Evolutionary conservation across 2,329 filamentous ascomycete genomes (phyloP).

Genomic region (Aspergillus pseudonomiae): DNA sequence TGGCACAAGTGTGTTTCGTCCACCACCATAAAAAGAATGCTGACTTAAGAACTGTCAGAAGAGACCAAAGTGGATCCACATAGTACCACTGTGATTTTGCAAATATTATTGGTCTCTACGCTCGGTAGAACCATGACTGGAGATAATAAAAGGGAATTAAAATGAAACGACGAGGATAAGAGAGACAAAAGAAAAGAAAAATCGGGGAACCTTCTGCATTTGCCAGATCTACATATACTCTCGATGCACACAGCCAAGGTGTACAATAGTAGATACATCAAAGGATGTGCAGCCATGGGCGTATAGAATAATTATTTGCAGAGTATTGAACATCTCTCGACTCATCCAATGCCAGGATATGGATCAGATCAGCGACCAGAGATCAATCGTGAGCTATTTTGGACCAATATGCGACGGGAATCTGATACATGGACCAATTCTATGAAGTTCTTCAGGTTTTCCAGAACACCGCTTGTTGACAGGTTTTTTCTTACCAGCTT

Average conservation of each 20-base stretch:
- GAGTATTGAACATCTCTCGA: constrained; percentile 2
- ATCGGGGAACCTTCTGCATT: neutral
- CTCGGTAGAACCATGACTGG: neutral
- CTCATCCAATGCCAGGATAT: constrained; percentile 1
- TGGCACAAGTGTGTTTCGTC: neutral
- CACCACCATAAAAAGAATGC: constrained; percentile 2
- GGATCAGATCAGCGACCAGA: neutral
- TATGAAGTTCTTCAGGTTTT: constrained; percentile 11
- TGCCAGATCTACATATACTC: neutral
- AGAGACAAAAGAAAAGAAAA: neutral
- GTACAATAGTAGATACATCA: constrained; percentile 6
- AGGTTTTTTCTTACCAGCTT: neutral
- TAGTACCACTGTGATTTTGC: neutral
- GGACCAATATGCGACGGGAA: neutral
- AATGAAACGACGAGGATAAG: neutral
- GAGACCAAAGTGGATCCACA: constrained; percentile 1
- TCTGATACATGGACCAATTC: neutral
- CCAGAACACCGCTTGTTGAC: constrained; percentile 14
- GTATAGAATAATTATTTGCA: constrained; percentile 4
- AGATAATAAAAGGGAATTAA: neutral
- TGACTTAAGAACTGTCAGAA: constrained; percentile 7
- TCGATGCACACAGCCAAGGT: neutral
- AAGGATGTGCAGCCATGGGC: constrained; percentile 5
- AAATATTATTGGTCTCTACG: neutral
- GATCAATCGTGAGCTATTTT: neutral